phyloP scores from a whole-genome alignment of 768 basidiomycete species.

The Suillus variegatus region DNA sequence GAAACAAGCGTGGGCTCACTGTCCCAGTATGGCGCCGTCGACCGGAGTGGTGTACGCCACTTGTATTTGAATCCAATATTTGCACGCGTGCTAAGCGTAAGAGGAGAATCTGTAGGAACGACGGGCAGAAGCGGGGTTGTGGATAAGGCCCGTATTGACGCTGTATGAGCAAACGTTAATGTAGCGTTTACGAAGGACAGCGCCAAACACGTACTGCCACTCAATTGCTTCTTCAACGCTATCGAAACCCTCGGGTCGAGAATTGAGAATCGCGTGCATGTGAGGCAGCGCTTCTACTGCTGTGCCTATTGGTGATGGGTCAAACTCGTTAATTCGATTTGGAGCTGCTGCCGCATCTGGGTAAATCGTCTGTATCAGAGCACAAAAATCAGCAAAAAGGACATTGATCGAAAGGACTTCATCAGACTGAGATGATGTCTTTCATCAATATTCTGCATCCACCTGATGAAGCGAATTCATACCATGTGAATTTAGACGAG shows the following conservation, averaged over 20 bases:
- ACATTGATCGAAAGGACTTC: conserved; percentile 63
- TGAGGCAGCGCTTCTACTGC: conserved; percentile 91
- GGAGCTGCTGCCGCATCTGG: conserved; percentile 65
- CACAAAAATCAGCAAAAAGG: conserved; percentile 74
- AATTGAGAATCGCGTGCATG: conserved; percentile 87
- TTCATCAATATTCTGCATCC: conserved; percentile 15
- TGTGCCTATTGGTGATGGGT: conserved; percentile 54
- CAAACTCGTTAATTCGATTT: conserved; percentile 39
- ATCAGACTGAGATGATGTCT: conserved; percentile 26
- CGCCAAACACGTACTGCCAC: conserved; percentile 80
- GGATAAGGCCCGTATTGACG: conserved; percentile 77
- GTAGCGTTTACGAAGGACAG: background rate
- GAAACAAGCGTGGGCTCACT: conserved; percentile 45
- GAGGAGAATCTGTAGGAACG: conserved; percentile 43
- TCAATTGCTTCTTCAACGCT: conserved; percentile 84
- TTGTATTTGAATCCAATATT: conserved; percentile 39
- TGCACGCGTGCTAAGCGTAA: conserved; percentile 27
- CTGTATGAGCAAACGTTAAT: conserved; percentile 41
- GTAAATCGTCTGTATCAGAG: conserved; percentile 67
- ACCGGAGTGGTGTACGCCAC: conserved; percentile 87
- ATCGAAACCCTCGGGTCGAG: conserved; percentile 83
- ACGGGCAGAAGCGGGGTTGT: conserved; percentile 84
- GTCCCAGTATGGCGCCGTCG: conserved; percentile 88
- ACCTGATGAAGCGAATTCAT: conserved; percentile 22
- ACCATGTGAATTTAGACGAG: conserved; percentile 60